Percentiles rank a stretch among this genome's conserved stretches.
Conservation (phyloP, 2,329 filamentous ascomycete genomes). For the Arthroderma sp. region DNA sequence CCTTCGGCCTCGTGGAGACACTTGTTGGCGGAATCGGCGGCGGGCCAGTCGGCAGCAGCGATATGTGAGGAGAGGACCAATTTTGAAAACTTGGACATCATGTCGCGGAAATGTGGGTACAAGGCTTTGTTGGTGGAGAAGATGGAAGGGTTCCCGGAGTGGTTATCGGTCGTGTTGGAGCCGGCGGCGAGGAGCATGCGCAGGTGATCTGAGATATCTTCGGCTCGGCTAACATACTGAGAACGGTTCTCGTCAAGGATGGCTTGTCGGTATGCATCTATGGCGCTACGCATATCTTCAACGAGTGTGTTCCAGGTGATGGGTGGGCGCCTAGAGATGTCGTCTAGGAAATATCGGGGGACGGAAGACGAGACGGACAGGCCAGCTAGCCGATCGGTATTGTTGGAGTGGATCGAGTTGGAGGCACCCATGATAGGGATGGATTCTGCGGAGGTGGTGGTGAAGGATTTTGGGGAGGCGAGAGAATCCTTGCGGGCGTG, state of each 20-base stretch:
- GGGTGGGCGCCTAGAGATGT: constrained; percentile 56
- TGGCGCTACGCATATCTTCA: constrained; percentile 80
- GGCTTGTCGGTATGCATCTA: constrained; percentile 83
- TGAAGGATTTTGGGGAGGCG: constrained; percentile 8
- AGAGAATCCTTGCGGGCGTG: constrained; percentile 37
- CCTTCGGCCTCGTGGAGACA: constrained; percentile 96
- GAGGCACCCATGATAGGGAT: constrained; percentile 8
- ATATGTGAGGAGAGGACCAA: constrained; percentile 96
- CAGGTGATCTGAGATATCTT: constrained; percentile 94
- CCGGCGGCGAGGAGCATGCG: constrained; percentile 87
- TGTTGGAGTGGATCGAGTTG: constrained; percentile 33
- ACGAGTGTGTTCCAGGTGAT: constrained; percentile 83
- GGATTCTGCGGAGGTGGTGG: constrained; percentile 13
- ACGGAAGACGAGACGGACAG: constrained; percentile 39
- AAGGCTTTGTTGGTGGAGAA: constrained; percentile 96
- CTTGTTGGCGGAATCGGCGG: constrained; percentile 85
- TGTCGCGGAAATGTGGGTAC: constrained; percentile 94
- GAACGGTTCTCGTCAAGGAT: constrained; percentile 70
- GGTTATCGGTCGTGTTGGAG: constrained; percentile 94
- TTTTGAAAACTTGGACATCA: constrained; percentile 99
- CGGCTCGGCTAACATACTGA: constrained; percentile 86
- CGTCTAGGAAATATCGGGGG: constrained; percentile 79
- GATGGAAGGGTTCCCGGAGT: constrained; percentile 97
- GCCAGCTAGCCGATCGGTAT: constrained; percentile 37
- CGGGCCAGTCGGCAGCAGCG: constrained; percentile 88